These are phyloP conservation scores for Chalciporus piperatus DNA, from an alignment of 768 basidiomycete species.

Conservation along the genomic window DNA sequence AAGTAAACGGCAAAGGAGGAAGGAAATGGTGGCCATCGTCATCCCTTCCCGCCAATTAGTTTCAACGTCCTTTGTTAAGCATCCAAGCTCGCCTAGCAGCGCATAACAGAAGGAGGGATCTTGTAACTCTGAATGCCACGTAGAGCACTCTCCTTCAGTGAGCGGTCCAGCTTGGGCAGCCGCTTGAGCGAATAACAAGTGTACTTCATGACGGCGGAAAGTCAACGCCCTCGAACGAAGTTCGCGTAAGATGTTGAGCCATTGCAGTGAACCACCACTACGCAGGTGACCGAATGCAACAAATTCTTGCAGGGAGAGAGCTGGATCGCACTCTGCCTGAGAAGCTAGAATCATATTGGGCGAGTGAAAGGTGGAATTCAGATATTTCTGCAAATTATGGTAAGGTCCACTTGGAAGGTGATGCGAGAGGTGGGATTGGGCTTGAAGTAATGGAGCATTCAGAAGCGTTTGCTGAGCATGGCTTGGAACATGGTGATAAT, in stretches of 20 bases:
- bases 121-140: conserved; percentile 39
- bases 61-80: conserved; percentile 30
- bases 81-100: conserved; percentile 32
- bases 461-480: background rate
- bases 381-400: conserved; percentile 29
- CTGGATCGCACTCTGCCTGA: conserved; percentile 37
- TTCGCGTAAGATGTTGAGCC: conserved; percentile 45
- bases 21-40: conserved; percentile 27
- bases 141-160: conserved; percentile 11
- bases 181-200: conserved; percentile 40
- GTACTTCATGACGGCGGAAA: conserved; percentile 37
- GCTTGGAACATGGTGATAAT: conserved; percentile 9
- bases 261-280: conserved; percentile 40
- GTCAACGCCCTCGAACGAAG: conserved; percentile 33
- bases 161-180: conserved; percentile 38
- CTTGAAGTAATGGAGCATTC: conserved; percentile 6
- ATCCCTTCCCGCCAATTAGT: conserved; percentile 38
- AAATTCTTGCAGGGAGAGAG: conserved; percentile 40
- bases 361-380: conserved; percentile 34
- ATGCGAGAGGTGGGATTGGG: conserved; percentile 29
- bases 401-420: conserved; percentile 32
- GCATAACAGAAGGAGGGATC: conserved; percentile 27
- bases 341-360: conserved; percentile 39
- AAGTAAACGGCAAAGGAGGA: conserved; percentile 34
- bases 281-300: conserved; percentile 41